Evolutionary conservation across 2,329 filamentous ascomycete species (phyloP).

Genomic region (Colletotrichum abscissum): DNA sequence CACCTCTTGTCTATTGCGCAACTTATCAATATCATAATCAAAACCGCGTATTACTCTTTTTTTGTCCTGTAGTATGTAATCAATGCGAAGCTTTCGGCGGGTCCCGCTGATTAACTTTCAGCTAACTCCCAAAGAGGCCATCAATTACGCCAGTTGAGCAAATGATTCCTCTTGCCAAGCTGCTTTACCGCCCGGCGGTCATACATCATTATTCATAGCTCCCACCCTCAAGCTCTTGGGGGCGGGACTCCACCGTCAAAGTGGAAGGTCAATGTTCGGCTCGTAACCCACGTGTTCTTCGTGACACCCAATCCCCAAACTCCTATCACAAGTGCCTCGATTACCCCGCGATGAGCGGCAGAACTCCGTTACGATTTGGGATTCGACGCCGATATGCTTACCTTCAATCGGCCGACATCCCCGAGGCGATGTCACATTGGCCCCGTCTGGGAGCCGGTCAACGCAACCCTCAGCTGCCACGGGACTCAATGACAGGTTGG

Average conservation of each 20-base stretch:
- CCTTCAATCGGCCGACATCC: constrained; percentile 9
- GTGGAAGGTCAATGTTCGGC: constrained; percentile 15
- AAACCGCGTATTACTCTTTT: not conserved
- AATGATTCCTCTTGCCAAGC: not conserved
- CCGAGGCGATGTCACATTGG: constrained; percentile 18
- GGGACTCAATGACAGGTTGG: constrained; percentile 3
- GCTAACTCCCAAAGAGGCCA: not conserved
- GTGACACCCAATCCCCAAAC: not conserved
- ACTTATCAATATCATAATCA: not conserved
- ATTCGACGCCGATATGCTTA: constrained; percentile 6
- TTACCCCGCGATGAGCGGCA: constrained; percentile 28
- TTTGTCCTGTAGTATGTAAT: not conserved
- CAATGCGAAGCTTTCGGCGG: not conserved
- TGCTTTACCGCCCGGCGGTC: not conserved
- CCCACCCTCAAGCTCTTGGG: not conserved
- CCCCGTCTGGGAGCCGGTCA: not conserved
- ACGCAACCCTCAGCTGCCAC: constrained; percentile 5
- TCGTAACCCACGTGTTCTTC: constrained; percentile 20
- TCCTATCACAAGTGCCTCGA: not conserved
- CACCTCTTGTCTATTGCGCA: not conserved
- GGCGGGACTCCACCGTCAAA: constrained; percentile 2
- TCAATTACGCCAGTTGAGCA: not conserved
- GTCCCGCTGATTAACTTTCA: not conserved
- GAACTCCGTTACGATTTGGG: not conserved
- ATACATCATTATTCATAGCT: constrained; percentile 1